Base-by-base conservation (phyloP, 257 asterid species). In the Apocynum venetum region DNA sequence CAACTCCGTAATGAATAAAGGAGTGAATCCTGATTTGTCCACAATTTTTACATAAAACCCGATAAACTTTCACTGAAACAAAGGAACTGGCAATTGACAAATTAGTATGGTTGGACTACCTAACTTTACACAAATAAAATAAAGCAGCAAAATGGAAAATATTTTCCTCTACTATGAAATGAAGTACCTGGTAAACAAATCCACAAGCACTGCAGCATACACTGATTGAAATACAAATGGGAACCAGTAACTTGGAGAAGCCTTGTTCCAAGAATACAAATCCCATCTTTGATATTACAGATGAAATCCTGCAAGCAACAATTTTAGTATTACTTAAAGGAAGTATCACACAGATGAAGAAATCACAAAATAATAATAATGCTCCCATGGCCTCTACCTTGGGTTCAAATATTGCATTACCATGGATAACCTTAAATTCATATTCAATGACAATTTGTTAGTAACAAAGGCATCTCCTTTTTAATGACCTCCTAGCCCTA, bases 201-300 rank as follows among this genome's bases (percentile, higher is more conserved):
- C 98, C 99, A 72, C 96, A 93, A 78, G 85, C 97, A 76, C 99
- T 96, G 88, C 99, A 96, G 82, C 87, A 85, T 73, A 93, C 82
- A 88, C 98, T 91, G 81, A 90, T 81, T 5, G 90, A 84, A 49
- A 96, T 79, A 80, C 99, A 96, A 79, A 91, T 10, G 14, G 99
- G 97, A 56, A 93, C 88, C 82, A 93, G 72, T 52, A 93, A 78
- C 84, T 89, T 89, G 61, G 98, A 89, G 80, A 89, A 90, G 56
- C 94, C 97, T 81, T 89, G 99, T 89, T 93, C 97, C 93, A 96
- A 81, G 86, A 96, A 89, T 81, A 92, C 84, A 83, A 95, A 95
- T 44, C 98, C 98, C 88, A 91, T 87, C 91, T 95, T 95, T 77
- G 97, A 95, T 81, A 95, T 85, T 43, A 91, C 97, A 55, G 98